Percentiles rank a stretch among this genome's conserved stretches.
Conservation (phyloP, 495 filamentous ascomycete species). For the Bacidia gigantensis region DNA sequence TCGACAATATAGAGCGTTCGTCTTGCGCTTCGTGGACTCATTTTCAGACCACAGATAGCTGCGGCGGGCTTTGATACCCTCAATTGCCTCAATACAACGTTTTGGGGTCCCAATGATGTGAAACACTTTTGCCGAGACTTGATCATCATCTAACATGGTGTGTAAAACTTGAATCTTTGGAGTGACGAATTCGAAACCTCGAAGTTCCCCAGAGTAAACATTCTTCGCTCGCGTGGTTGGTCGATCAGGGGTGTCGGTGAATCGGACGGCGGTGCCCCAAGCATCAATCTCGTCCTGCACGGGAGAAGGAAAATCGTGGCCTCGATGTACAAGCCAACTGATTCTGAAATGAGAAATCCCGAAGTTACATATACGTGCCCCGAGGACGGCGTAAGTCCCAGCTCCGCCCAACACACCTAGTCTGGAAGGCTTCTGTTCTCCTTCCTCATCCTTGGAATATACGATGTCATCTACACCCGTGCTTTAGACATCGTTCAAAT, state of each 20-base stretch:
- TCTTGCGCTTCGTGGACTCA: neutral
- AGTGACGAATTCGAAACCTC: conserved; percentile 75
- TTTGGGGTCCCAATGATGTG: conserved; percentile 76
- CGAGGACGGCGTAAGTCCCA: conserved; percentile 72
- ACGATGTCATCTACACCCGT: conserved; percentile 60
- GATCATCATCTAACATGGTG: conserved; percentile 36
- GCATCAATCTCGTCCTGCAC: conserved; percentile 46
- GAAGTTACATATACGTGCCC: conserved; percentile 73
- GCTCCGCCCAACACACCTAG: conserved; percentile 72
- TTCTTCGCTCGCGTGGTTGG: conserved; percentile 88
- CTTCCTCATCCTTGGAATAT: conserved; percentile 23
- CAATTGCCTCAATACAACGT: conserved; percentile 62
- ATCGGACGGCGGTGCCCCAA: conserved; percentile 59
- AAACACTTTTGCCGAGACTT: conserved; percentile 60
- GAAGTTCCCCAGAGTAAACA: conserved; percentile 51
- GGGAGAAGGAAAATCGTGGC: conserved; percentile 65
- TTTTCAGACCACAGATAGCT: conserved; percentile 18
- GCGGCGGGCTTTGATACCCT: conserved; percentile 41
- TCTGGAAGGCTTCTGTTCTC: conserved; percentile 29
- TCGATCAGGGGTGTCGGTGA: conserved; percentile 51
- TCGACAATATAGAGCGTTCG: neutral
- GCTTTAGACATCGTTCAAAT: neutral
- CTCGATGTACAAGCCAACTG: conserved; percentile 85
- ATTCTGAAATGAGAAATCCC: conserved; percentile 33
- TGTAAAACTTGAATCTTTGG: conserved; percentile 68